These are phyloP conservation scores for Hebeloma cylindrosporum DNA, from an alignment of 768 basidiomycete genomes.

Conservation along the genomic window DNA sequence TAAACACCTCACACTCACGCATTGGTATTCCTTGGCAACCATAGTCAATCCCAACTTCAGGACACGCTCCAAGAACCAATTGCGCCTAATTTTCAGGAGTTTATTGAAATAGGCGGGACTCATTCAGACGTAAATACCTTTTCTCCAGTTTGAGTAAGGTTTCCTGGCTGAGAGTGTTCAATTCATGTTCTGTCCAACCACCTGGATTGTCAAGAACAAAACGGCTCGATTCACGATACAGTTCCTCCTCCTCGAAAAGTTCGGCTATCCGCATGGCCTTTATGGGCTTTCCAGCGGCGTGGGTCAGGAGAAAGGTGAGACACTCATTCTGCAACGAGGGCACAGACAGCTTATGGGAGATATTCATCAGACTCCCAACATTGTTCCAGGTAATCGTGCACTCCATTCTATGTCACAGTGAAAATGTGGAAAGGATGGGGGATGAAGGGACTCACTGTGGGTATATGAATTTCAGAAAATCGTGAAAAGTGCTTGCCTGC, in stretches of 20 bases:
- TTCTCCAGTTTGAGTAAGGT: constrained; percentile 90
- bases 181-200: constrained; percentile 77
- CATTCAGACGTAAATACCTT: constrained; percentile 46
- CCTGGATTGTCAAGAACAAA: constrained; percentile 93
- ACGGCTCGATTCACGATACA: constrained; percentile 87
- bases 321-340: constrained; percentile 81
- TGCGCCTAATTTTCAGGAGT: constrained; percentile 52
- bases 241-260: constrained; percentile 84
- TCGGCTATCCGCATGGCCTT: constrained; percentile 93
- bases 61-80: constrained; percentile 94
- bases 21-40: constrained; percentile 93
- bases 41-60: constrained; percentile 86
- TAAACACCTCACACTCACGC: constrained; percentile 49
- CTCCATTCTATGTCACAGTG: constrained; percentile 46
- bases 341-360: constrained; percentile 86
- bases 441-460: constrained; percentile 65
- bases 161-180: constrained; percentile 77
- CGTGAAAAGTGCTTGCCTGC: constrained; percentile 84
- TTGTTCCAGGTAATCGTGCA: constrained; percentile 97
- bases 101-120: neutral
- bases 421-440: neutral
- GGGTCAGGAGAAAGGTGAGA: constrained; percentile 83
- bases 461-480: constrained; percentile 91
- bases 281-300: constrained; percentile 90
- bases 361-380: constrained; percentile 88